Percentiles rank a stretch among this genome's conserved stretches.
These are phyloP conservation scores for Fraxinus velutina DNA, from an alignment of 305 asterid species.

Conservation along the genomic window DNA sequence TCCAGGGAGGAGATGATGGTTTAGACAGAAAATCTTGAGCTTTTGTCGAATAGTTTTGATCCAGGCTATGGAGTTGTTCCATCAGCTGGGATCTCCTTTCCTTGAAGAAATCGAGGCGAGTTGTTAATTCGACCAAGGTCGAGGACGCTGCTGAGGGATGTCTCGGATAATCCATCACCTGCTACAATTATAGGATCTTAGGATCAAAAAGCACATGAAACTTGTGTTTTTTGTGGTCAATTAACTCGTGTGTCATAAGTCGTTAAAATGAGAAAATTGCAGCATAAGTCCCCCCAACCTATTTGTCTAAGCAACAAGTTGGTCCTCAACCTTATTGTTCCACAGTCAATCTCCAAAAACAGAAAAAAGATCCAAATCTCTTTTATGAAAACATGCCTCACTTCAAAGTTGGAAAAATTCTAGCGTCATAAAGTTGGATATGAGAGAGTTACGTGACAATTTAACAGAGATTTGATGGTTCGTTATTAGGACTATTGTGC, in stretches of 20 bases:
- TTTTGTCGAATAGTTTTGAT: constrained; percentile 59
- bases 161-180: constrained; percentile 60
- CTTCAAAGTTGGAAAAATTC: neutral
- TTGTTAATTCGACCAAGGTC: constrained; percentile 75
- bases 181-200: neutral
- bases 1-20: constrained; percentile 90
- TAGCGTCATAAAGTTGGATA: neutral
- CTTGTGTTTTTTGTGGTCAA: neutral
- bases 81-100: constrained; percentile 93
- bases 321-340: neutral
- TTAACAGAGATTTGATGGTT: neutral
- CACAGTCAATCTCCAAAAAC: neutral
- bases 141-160: constrained; percentile 68
- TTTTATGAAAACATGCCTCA: neutral
- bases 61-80: constrained; percentile 92
- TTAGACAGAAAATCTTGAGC: constrained; percentile 66
- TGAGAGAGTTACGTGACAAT: neutral
- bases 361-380: neutral
- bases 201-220: neutral
- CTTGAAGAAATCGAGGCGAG: constrained; percentile 93
- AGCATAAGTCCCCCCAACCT: neutral
- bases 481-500: neutral
- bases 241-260: neutral
- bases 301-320: neutral
- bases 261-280: neutral